These are phyloP conservation scores for Camellia japonica DNA, from an alignment of 148 eudicot species.

Conservation along the genomic window DNA sequence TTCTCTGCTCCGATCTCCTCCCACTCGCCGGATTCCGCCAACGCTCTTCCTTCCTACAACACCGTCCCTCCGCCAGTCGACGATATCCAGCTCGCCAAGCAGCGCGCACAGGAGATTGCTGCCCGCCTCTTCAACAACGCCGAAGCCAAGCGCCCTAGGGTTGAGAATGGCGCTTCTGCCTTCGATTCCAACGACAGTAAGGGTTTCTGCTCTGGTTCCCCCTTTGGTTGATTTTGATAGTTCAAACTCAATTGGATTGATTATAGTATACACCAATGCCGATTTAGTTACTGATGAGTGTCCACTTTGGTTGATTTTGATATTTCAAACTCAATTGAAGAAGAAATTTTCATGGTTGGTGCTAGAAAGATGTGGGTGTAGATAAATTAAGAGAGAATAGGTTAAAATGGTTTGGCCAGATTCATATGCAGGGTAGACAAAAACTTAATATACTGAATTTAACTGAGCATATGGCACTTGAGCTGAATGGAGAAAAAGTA, in stretches of 20 bases:
- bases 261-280: too few relatives aligned
- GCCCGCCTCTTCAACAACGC: slow-evolving; percentile 52
- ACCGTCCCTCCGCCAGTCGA: slow-evolving; percentile 53
- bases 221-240: too few relatives aligned
- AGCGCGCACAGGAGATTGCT: slow-evolving; percentile 71
- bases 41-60: slow-evolving; percentile 38
- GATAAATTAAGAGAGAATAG: too few relatives aligned
- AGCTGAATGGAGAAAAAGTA: too few relatives aligned
- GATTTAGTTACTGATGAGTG: too few relatives aligned
- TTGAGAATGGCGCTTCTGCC: slow-evolving; percentile 46
- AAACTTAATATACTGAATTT: too few relatives aligned
- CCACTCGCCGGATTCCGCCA: slow-evolving; percentile 31
- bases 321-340: neutral
- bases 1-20: slow-evolving; percentile 50
- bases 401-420: too few relatives aligned
- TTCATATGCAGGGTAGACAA: too few relatives aligned
- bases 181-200: slow-evolving; percentile 31
- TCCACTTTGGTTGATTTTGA: neutral
- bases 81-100: slow-evolving; percentile 59
- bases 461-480: too few relatives aligned
- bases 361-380: too few relatives aligned
- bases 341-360: neutral
- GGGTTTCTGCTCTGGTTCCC: slow-evolving; percentile 15
- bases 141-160: slow-evolving; percentile 67
- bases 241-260: too few relatives aligned